Conservation (phyloP, 2,329 filamentous ascomycete genomes). For the Allantophomopsis cytisporea region DNA sequence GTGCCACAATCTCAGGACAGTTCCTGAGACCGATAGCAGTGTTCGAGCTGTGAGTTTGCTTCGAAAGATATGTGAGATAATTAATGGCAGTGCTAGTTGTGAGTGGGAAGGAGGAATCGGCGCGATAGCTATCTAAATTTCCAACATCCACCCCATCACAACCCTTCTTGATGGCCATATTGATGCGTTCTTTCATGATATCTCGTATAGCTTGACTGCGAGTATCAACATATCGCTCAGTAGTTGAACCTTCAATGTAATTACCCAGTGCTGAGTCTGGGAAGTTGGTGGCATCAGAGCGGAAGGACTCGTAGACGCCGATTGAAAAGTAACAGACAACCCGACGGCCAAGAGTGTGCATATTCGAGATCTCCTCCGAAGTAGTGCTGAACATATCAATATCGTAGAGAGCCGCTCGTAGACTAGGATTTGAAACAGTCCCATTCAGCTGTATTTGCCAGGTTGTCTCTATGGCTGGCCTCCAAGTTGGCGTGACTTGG, state of each 20-base stretch:
- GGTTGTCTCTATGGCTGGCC: constrained; percentile 2
- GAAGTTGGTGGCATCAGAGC: constrained; percentile 40
- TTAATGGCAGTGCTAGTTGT: constrained; percentile 39
- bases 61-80: constrained; percentile 45
- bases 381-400: constrained; percentile 30
- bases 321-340: constrained; percentile 68
- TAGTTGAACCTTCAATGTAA: constrained; percentile 44
- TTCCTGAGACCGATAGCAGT: constrained; percentile 57
- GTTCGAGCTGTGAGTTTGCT: constrained; percentile 34
- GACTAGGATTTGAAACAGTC: not conserved
- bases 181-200: constrained; percentile 47
- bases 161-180: constrained; percentile 42
- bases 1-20: constrained; percentile 41
- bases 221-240: constrained; percentile 51
- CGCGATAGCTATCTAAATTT: constrained; percentile 54
- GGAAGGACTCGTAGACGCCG: constrained; percentile 52
- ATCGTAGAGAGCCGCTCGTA: constrained; percentile 17
- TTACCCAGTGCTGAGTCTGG: constrained; percentile 39
- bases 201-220: constrained; percentile 37
- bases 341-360: constrained; percentile 37
- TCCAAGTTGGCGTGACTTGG: constrained; percentile 11
- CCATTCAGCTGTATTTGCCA: constrained; percentile 3
- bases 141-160: constrained; percentile 58
- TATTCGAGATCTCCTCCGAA: constrained; percentile 26
- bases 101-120: constrained; percentile 46